phyloP scores from a whole-genome alignment of 1,284 basidiomycete genomes.

The Puccinia hordei region DNA sequence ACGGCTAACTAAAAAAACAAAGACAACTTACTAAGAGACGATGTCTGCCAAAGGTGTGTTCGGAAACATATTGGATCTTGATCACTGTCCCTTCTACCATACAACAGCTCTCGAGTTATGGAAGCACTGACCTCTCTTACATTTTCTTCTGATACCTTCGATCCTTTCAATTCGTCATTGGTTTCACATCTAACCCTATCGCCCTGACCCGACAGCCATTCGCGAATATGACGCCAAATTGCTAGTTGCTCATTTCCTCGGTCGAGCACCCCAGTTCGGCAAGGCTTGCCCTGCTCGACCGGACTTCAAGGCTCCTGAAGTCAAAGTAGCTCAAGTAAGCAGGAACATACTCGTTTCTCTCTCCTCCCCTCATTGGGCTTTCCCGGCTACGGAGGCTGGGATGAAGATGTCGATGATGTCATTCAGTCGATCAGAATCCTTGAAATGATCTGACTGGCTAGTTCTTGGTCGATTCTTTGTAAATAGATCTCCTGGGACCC shows the following conservation, averaged over 20 bases:
- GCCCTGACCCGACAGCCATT: no score
- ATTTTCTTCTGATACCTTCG: not conserved
- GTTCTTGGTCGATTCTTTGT: not conserved
- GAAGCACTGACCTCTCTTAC: not conserved
- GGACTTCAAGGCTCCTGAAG: constrained; percentile 37
- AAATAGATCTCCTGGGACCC: constrained; percentile 75
- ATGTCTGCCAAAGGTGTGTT: constrained; percentile 37
- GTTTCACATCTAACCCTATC: no score
- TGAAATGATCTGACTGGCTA: not conserved
- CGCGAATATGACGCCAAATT: constrained; percentile 48
- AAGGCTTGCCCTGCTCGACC: constrained; percentile 38
- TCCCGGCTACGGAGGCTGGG: no score
- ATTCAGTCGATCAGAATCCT: not conserved
- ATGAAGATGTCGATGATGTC: no score
- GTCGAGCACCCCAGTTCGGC: constrained; percentile 47
- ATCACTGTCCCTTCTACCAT: not conserved
- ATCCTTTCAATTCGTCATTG: no score
- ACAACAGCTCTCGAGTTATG: not conserved
- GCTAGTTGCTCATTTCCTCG: constrained; percentile 37
- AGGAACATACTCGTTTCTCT: not conserved
- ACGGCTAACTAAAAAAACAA: no score
- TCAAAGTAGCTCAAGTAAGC: constrained; percentile 49
- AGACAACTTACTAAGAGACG: not conserved
- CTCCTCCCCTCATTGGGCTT: not conserved
- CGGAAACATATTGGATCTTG: no score